phyloP scores from a whole-genome alignment of 805 yeast species.

The Pichia heedii region DNA sequence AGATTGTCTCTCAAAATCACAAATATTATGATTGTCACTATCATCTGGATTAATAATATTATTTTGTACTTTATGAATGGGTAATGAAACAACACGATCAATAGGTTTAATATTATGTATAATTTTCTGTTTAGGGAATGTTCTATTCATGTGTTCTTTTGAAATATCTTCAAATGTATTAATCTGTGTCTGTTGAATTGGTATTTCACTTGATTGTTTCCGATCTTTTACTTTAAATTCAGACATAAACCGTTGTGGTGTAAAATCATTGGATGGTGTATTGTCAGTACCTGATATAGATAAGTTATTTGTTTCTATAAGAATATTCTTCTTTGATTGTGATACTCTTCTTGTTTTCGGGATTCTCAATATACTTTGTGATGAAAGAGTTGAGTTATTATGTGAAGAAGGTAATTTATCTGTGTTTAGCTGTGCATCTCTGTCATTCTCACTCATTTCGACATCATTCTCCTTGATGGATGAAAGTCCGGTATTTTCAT shows the following conservation, averaged over 20 bases:
- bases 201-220: neutral
- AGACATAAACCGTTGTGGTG: conserved; percentile 8
- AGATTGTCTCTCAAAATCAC: neutral
- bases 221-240: conserved; percentile 10
- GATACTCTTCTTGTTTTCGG: neutral
- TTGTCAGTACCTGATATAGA: neutral
- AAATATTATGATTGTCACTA: neutral
- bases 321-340: neutral
- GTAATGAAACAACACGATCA: conserved; percentile 24
- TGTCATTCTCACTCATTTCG: too few relatives aligned
- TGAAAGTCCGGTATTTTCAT: neutral
- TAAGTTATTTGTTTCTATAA: conserved; percentile 2
- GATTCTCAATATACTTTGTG: neutral
- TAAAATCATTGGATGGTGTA: neutral
- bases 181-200: neutral
- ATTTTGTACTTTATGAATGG: conserved; percentile 12
- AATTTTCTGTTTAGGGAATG: neutral
- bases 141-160: neutral
- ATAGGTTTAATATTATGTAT: conserved; percentile 19
- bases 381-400: too few relatives aligned
- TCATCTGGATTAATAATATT: neutral
- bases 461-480: neutral
- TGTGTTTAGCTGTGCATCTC: too few relatives aligned
- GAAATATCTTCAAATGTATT: neutral
- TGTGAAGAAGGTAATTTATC: too few relatives aligned